Evolutionary conservation across 768 basidiomycete genomes (phyloP).

Genomic region (Tubosaeta brunneosetosa): DNA sequence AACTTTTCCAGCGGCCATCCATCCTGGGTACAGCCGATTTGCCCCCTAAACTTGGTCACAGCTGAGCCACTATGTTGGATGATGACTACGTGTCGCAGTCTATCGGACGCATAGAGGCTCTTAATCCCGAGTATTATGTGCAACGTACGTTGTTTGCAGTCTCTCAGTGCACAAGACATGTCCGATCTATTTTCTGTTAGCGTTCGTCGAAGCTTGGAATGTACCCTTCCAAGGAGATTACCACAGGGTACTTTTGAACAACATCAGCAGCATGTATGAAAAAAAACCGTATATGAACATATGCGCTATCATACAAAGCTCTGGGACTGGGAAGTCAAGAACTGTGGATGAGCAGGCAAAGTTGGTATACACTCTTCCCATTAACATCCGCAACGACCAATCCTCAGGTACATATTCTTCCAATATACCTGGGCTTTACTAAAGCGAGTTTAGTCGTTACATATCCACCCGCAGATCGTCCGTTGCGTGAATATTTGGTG

Average conservation of each 20-base stretch:
- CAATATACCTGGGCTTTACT: background rate
- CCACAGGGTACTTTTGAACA: background rate
- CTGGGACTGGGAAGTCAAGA: constrained; percentile 3
- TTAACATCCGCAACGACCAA: background rate
- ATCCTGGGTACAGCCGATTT: too few species aligned
- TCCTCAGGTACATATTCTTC: background rate
- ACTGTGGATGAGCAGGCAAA: constrained; percentile 6
- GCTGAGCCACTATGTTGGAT: too few species aligned
- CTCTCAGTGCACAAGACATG: too few species aligned
- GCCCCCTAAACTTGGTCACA: too few species aligned
- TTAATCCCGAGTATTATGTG: too few species aligned
- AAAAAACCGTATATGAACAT: background rate
- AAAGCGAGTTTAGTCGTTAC: background rate
- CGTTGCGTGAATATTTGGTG: background rate
- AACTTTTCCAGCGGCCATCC: too few species aligned
- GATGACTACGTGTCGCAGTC: too few species aligned
- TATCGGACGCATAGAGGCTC: too few species aligned
- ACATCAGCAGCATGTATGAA: background rate
- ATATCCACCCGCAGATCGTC: background rate
- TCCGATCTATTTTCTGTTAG: too few species aligned
- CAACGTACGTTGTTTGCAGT: too few species aligned
- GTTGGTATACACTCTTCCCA: constrained; percentile 2
- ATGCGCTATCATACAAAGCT: background rate
- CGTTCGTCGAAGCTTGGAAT: background rate
- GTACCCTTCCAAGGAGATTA: background rate